A percentile compares a stretch with the other conserved stretches of the same genome.
phyloP scores from a whole-genome alignment of 768 basidiomycete genomes.

The Rhodotorula babjevae region DNA sequence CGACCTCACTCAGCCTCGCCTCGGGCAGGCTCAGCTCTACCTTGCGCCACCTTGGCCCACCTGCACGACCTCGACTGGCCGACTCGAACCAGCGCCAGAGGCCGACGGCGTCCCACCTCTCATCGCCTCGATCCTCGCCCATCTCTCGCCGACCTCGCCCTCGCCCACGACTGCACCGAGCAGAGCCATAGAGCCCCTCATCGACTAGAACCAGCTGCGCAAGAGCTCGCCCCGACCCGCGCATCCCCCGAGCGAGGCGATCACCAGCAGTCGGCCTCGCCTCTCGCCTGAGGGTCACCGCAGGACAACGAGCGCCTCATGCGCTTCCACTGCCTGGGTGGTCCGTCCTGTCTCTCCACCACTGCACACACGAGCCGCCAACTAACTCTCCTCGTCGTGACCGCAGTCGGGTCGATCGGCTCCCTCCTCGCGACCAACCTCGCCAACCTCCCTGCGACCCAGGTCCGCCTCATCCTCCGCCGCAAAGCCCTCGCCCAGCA shows the following conservation, averaged over 20 bases:
- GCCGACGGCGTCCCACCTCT: too few species aligned
- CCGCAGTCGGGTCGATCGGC: conserved; percentile 75
- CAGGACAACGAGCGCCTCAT: background rate
- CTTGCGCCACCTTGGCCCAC: too few species aligned
- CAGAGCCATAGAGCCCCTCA: too few species aligned
- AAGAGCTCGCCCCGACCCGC: background rate
- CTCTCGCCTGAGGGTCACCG: background rate
- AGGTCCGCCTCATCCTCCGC: conserved; percentile 63
- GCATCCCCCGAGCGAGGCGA: background rate
- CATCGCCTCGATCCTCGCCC: too few species aligned
- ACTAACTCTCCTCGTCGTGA: conserved; percentile 56
- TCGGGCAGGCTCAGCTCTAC: background rate
- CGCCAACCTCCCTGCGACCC: conserved; percentile 57
- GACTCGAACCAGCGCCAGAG: background rate
- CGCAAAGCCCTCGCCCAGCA: conserved; percentile 48
- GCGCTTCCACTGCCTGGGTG: conserved; percentile 35
- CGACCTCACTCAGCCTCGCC: too few species aligned
- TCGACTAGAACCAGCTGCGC: too few species aligned
- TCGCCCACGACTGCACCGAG: too few species aligned
- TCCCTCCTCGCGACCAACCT: conserved; percentile 75
- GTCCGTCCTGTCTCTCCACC: background rate
- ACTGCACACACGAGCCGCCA: background rate
- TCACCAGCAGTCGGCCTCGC: background rate
- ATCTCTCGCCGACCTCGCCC: background rate
- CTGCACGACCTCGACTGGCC: background rate